Base-by-base conservation (phyloP, 257 asterid species). In the Dorcoceras hygrometricum region DNA sequence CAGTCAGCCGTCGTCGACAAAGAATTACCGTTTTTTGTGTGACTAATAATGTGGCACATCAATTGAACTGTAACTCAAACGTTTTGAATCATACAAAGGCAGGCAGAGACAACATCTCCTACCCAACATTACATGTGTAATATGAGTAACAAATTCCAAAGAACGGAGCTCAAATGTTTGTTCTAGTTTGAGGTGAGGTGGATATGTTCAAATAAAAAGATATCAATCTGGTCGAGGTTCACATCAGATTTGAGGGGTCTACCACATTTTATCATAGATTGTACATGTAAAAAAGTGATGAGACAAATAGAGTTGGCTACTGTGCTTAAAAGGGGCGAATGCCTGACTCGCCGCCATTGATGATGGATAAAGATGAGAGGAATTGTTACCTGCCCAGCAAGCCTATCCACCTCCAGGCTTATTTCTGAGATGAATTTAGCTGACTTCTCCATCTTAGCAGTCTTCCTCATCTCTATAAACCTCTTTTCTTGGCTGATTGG, bases 401-500 rank as follows among this genome's bases (percentile, higher is more conserved):
- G 83, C 71, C 76, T 83, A 66, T 89, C 97, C 16, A 92, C 87
- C 69, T 87, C 96, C 66, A 87, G 73, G 79, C 93, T 84, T 69
- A 92, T 83, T 14, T 83, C 96, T 3, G 97, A 86, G 6, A 92
- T 29, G 26, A 81, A 65, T 73, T 83, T 87, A 0, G 95, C 80
- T 39, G 85, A 85, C 74, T 73, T 89, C 61, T 89, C 98, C 81
- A 86, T 65, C 56, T 82, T 81, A 2, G 93, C 95, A 28, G 60
- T 87, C 75, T 77, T 87, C 71, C 75, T 86, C 88, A 87, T 79
- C 75, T 92, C 96, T 4, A 92, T 8, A 71, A 48, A 78, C 16
- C 98, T 84, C 51, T 82, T 89, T 65, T 92, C 97, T 72, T 77
- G 82, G 83, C 95, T 86, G 34, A 89, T 75, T 0, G 91, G 85